phyloP scores from a whole-genome alignment of 768 basidiomycete species.

The Leccinum fibrillosum region DNA sequence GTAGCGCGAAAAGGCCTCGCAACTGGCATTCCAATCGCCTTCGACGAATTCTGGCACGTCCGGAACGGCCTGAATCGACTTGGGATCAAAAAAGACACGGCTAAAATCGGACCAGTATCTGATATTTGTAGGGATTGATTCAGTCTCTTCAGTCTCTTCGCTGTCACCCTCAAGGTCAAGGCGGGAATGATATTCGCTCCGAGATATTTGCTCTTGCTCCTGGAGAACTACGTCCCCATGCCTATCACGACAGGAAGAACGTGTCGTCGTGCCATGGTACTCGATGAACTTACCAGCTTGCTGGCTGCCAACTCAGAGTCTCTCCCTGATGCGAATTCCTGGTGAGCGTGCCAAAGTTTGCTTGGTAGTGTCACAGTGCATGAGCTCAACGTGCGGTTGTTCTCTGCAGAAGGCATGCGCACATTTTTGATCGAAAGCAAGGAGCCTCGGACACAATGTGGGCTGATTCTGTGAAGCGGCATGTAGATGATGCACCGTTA shows the following conservation, averaged over 20 bases:
- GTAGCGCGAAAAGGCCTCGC: slow-evolving; percentile 49
- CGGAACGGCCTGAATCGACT: slow-evolving; percentile 61
- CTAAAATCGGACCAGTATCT: slow-evolving; percentile 53
- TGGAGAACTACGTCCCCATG: slow-evolving; percentile 46
- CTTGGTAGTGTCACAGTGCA: slow-evolving; percentile 32
- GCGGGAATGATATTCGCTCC: slow-evolving; percentile 52
- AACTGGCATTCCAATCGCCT: slow-evolving; percentile 55
- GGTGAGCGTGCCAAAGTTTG: slow-evolving; percentile 62
- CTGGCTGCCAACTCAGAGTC: slow-evolving; percentile 12
- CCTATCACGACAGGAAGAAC: slow-evolving; percentile 35
- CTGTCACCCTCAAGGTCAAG: slow-evolving; percentile 30
- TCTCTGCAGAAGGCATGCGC: slow-evolving; percentile 4
- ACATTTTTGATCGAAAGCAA: slow-evolving; percentile 71
- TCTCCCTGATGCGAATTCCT: slow-evolving; percentile 36
- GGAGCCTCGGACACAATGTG: slow-evolving; percentile 57
- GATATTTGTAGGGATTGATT: slow-evolving; percentile 23
- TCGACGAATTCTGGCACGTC: slow-evolving; percentile 48
- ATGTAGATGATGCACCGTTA: not conserved
- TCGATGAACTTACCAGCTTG: slow-evolving; percentile 15
- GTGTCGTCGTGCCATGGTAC: not conserved
- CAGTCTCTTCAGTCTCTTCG: slow-evolving; percentile 11
- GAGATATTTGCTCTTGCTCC: slow-evolving; percentile 49
- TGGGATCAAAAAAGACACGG: slow-evolving; percentile 57
- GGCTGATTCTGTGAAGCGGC: slow-evolving; percentile 28
- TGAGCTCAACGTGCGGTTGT: slow-evolving; percentile 5